Base-by-base conservation (phyloP, 192 early-diverging fungal species). In the Umbelopsis ramanniana region DNA sequence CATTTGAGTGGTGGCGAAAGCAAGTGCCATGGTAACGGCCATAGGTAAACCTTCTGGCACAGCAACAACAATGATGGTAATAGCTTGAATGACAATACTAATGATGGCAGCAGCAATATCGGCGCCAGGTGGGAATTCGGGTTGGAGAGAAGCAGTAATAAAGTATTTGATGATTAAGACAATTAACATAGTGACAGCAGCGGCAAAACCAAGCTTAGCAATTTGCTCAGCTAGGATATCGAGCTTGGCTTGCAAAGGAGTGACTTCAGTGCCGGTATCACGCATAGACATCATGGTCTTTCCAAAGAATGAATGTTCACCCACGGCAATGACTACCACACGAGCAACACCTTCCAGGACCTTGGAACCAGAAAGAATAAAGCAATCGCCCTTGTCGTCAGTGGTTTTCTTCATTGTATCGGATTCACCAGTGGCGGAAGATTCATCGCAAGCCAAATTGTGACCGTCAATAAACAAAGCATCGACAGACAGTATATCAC, bases 401-500 rank as follows among this genome's bases (percentile, higher is more conserved):
- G 80, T 53, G 68, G 82, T 87, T 80, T 99, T 99, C 72, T 89
- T 89, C 69, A 97, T 83, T 0, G 93, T 84, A 60, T 94, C 87
- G 2, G 94, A 92, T 82, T 99, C 97, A 66, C 97, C 97, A 4
- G 97, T 99, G 9, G 92, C 89, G 52, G 93, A 89, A 43, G 89
- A 92, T 78, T 99, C 97, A 82, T 99, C 97, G 72, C 89, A 89
- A 23, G 83, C 83, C 55, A 97, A 78, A 83, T 95, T 93, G 81
- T 92, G 92, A 15, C 90, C 92, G 57, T 81, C 79, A 52, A 97
- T 73, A 55, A 90, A 88, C 57, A 98, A 79, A 73, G 94, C 96
- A 76, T 99, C 97, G n/a, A 95, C 96, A 9, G 95, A 91, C n/a
- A 97, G 74, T 19, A 98, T 90, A 79, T 97, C 97, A 69, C 97